Base-by-base conservation (phyloP, 2,329 filamentous ascomycete species). In the Ophiosphaerella herpotricha region DNA sequence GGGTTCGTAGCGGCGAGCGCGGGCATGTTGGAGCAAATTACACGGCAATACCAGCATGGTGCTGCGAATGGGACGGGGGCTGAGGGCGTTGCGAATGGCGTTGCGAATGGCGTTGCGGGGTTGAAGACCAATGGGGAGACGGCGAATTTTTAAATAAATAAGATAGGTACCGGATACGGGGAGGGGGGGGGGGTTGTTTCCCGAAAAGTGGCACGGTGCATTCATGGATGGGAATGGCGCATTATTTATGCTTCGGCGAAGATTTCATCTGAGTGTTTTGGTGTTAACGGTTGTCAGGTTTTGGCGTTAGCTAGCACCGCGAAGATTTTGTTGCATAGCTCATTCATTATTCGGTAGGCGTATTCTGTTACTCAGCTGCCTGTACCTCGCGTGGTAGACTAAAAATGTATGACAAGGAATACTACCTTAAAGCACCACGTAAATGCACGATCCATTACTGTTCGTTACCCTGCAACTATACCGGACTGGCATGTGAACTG, bases 1-100 rank as follows among this genome's bases (percentile, higher is more conserved):
- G 91, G 91, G 39, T 92, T 96, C 71, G 83, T 96, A 39, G 91
- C 91, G 29, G 89, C 91, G 2, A 85, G 85, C 44, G 83, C 87
- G 2, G 88, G 88, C 12, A 82, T 86, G 66, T 75, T 93, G 39
- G 83, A 79, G 5, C 62, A 76, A 48, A 68, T 80, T 40, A 78
- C 68, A 18, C 47, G 48, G 34, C 64, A 70, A 5, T 71, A 69
- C 29, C 54, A 60, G 48, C 43, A 54, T 45, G 60, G 60, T 13
- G 36, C 46, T 8, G 36, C 44, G 5, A 54, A 58, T 38, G 56
- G 52, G 2, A 41, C 52, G 3, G 43, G 37, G 2, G 57, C 58
- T 2, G 61, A 64, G 38, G 60, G 54, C 2, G 43, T 68, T n/a
- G 51, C 58, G 14, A 68, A 66, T 33, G 60, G 54, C 2, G 43